These are phyloP conservation scores for Larix sibirica DNA, from an alignment of 83 land plant genomes.

Conservation along the genomic window DNA sequence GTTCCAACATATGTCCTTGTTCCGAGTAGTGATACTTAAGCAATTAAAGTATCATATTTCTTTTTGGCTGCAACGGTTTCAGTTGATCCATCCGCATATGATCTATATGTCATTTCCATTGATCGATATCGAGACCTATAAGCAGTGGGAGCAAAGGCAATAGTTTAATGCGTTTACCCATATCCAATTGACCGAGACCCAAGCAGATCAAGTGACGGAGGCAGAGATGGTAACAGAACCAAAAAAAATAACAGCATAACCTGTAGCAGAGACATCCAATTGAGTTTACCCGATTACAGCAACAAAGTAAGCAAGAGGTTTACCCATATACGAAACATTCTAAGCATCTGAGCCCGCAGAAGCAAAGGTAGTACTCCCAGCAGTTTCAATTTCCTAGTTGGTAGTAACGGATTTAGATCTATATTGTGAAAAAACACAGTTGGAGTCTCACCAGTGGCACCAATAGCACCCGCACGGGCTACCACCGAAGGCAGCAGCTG, in stretches of 20 bases:
- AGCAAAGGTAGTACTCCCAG: background rate
- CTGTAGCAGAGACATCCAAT: background rate
- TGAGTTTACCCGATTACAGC: background rate
- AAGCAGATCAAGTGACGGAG: background rate
- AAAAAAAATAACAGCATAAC: background rate
- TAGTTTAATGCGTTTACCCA: background rate
- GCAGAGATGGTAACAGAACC: background rate
- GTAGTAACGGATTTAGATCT: background rate
- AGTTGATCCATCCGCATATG: background rate
- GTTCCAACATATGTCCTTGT: background rate
- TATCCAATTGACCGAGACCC: background rate
- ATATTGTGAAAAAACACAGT: background rate
- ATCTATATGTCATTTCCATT: background rate
- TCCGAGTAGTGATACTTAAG: background rate
- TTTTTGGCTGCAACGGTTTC: background rate
- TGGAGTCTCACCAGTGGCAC: conserved; percentile 5
- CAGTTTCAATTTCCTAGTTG: background rate
- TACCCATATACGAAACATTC: background rate
- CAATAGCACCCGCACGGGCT: background rate
- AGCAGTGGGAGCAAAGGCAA: background rate
- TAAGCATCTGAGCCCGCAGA: background rate
- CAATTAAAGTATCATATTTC: background rate
- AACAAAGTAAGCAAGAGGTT: background rate
- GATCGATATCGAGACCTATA: background rate
- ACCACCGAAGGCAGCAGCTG: background rate